Evolutionary conservation across 2,329 filamentous ascomycete genomes (phyloP).

Genomic region (Xylariomycetidae sp.): DNA sequence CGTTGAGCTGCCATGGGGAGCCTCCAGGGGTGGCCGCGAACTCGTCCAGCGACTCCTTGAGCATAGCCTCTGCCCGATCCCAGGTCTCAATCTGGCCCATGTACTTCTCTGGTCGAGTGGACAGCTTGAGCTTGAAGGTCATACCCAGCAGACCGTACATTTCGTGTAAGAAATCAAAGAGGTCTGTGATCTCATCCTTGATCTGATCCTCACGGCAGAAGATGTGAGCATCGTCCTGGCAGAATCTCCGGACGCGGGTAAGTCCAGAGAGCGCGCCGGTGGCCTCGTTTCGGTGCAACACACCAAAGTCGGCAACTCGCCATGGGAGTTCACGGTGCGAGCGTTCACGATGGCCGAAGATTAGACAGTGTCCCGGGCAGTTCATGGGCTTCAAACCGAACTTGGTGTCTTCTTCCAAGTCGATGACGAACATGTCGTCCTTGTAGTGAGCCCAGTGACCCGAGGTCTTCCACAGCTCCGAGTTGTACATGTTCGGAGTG

Average conservation of each 20-base stretch:
- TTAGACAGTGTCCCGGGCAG: constrained; percentile 80
- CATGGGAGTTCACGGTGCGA: constrained; percentile 78
- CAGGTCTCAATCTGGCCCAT: constrained; percentile 83
- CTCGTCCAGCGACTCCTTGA: constrained; percentile 71
- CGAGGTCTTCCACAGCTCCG: constrained; percentile 86
- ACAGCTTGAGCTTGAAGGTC: constrained; percentile 90
- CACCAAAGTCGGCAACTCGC: constrained; percentile 78
- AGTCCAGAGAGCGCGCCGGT: constrained; percentile 76
- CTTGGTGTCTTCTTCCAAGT: constrained; percentile 56
- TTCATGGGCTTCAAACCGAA: constrained; percentile 93
- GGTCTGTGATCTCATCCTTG: constrained; percentile 32
- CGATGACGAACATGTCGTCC: constrained; percentile 67
- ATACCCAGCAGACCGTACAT: constrained; percentile 80
- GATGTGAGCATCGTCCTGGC: constrained; percentile 88
- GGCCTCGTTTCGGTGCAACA: constrained; percentile 80
- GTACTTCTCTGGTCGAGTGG: constrained; percentile 82
- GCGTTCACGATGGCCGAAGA: constrained; percentile 67
- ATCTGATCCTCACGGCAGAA: constrained; percentile 61
- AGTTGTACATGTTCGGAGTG: constrained; percentile 94
- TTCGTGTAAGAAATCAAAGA: constrained; percentile 64
- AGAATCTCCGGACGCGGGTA: constrained; percentile 78
- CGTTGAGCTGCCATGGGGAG: constrained; percentile 81
- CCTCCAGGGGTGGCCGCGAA: constrained; percentile 56
- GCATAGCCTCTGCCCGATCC: constrained; percentile 78
- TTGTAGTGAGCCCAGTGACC: constrained; percentile 93